Conservation (phyloP, 2,329 filamentous ascomycete species). For the Pseudogymnoascus sp. region DNA sequence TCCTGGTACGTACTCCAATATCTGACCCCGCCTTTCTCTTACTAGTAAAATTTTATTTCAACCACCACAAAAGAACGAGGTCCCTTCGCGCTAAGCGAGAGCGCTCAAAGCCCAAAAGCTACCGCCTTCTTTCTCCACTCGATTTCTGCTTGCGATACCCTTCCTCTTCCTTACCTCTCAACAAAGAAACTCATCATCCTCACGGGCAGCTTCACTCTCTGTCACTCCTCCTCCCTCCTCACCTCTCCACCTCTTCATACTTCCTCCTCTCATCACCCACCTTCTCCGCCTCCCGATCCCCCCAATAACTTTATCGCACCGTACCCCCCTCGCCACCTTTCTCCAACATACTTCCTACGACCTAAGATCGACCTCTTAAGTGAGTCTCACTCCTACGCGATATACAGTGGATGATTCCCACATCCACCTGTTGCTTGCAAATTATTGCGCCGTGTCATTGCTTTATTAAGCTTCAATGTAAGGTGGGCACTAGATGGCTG, state of each 20-base stretch:
- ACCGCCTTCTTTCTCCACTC: slow-evolving; percentile 14
- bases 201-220: slow-evolving; percentile 17
- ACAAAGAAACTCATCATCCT: slow-evolving; percentile 16
- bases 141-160: slow-evolving; percentile 18
- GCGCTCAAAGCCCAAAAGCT: slow-evolving; percentile 9
- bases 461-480: background rate
- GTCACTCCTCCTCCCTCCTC: slow-evolving; percentile 14
- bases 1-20: slow-evolving; percentile 5
- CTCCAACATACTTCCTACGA: slow-evolving; percentile 5
- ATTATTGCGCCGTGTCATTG: background rate
- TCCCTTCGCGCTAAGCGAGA: slow-evolving; percentile 8
- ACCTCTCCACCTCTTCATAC: slow-evolving; percentile 11
- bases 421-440: background rate
- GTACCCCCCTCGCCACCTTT: slow-evolving; percentile 15
- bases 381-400: background rate
- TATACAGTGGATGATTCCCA: background rate
- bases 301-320: slow-evolving; percentile 14
- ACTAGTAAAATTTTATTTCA: slow-evolving; percentile 9
- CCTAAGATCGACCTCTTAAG: background rate
- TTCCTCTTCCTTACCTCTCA: slow-evolving; percentile 13
- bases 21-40: slow-evolving; percentile 3
- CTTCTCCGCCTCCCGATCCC: slow-evolving; percentile 10
- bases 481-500: background rate
- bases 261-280: slow-evolving; percentile 15
- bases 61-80: slow-evolving; percentile 6